A percentile compares a stretch with the other conserved stretches of the same genome.
phyloP scores from a whole-genome alignment of 768 basidiomycete species.

The Leccinum olivaceopallidum region DNA sequence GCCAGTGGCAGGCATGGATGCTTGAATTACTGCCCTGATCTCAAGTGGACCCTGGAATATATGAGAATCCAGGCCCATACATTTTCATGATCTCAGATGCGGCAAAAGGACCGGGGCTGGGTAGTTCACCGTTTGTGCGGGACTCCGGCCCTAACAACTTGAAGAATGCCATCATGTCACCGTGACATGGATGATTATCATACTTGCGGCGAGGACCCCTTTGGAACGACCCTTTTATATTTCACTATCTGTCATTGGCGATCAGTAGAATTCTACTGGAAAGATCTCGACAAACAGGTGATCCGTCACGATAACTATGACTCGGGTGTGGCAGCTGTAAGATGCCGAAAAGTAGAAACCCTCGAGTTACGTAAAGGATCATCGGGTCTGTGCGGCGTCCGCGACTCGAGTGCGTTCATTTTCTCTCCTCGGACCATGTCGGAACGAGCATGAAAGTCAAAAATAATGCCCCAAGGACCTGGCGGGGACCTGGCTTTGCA shows the following conservation, averaged over 20 bases:
- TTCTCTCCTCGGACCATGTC: slow-evolving; percentile 4
- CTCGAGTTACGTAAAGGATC: neutral
- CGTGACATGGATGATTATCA: neutral
- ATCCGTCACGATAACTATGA: neutral
- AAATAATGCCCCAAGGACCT: neutral
- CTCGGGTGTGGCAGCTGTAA: neutral
- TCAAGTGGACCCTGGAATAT: neutral
- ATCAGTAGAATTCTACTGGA: neutral
- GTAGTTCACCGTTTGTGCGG: neutral
- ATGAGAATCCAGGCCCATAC: neutral
- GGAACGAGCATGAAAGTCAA: neutral
- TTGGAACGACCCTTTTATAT: neutral
- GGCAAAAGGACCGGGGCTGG: neutral
- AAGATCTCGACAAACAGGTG: neutral
- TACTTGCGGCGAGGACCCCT: neutral
- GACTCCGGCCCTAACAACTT: neutral
- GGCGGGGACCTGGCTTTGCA: neutral
- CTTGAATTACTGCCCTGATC: neutral
- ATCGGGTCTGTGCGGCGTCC: neutral
- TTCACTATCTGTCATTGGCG: neutral
- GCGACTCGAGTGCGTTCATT: slow-evolving; percentile 12
- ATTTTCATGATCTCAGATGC: slow-evolving; percentile 1
- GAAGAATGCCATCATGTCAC: neutral
- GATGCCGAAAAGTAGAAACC: neutral
- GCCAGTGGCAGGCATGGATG: neutral